Base-by-base conservation (phyloP, 2,329 filamentous ascomycete species). In the Geosmithia putterillii region DNA sequence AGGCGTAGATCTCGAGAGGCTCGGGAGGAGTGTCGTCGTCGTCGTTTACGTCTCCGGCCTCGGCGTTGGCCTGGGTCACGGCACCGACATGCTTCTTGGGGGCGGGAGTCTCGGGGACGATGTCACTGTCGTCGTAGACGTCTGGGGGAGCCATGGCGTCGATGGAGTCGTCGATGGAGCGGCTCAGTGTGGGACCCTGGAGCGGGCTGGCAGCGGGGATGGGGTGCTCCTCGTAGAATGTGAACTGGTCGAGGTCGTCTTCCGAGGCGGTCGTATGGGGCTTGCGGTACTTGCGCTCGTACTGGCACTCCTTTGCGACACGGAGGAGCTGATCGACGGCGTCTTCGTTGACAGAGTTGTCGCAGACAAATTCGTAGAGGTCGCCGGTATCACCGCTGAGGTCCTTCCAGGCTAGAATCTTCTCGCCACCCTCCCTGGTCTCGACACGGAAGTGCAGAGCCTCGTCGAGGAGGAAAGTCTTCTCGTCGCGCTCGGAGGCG, bases 361-460 rank as follows among this genome's bases (percentile, higher is more conserved):
- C 92, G 67, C 89, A 96, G 50, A 98, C 85, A 58, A 96, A 98
- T 62, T 98, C 90, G 73, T 86, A 98, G n/a, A 96, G 74, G 62
- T 98, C 92, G 43, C 88, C 90, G 25, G 79, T 74, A 69, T 98
- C 92, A 45, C 92, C 92, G 54, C 88, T 95, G 47, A 96, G 67
- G 58, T 98, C 92, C 52, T 84, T 82, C 92, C 92, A 98, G 46
- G 90, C 90, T 50, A 98, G 75, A 8, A 96, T 81, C 56, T 84
- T 86, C 53, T 94, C 85, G 19, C 84, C 85, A 34, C 79, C 80
- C 49, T 87, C 79, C 50, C 89, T 76, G 49, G 83, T 76, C 59
- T 94, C 86, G 38, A 86, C 83, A 45, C 90, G 82, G 56, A 98
- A 87, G 57, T 86, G 86, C 34, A 98, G 72, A 43, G 79, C 78